Percentiles rank a stretch among this genome's conserved stretches.
Evolutionary conservation across 176 grass and related monocot species (phyloP).

Genomic region (Eragrostis nindensis): DNA sequence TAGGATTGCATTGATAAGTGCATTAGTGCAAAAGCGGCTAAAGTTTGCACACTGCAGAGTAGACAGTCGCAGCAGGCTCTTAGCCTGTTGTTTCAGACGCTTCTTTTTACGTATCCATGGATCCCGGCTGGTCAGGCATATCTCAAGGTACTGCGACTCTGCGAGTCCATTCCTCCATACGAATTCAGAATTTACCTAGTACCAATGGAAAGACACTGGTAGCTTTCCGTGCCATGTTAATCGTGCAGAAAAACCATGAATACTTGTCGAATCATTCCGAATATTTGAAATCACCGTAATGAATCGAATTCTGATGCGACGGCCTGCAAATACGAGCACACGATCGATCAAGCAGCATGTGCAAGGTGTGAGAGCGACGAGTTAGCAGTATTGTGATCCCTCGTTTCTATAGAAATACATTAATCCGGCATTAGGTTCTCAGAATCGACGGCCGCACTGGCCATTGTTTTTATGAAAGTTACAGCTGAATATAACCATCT

Average conservation of each 20-base stretch:
- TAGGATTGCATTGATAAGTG: constrained; percentile 49
- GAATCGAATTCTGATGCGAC: neutral
- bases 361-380: neutral
- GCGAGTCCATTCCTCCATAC: neutral
- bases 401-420: no score
- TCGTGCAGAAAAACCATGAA: neutral
- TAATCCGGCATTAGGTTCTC: no score
- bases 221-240: neutral
- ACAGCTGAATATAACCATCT: no score
- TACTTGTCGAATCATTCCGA: neutral
- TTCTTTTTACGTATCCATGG: constrained; percentile 33
- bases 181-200: neutral
- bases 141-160: neutral
- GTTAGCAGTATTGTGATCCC: no score
- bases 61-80: neutral
- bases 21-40: constrained; percentile 45
- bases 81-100: constrained; percentile 26
- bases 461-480: neutral
- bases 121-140: neutral
- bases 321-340: neutral
- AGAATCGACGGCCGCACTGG: no score
- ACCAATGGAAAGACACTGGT: neutral
- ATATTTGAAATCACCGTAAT: constrained; percentile 3
- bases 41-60: constrained; percentile 14
- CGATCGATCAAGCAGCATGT: neutral